A percentile compares a stretch with the other conserved stretches of the same genome.
phyloP scores from a whole-genome alignment of 352 stramenopile species.

The Phytophthora pistaciae region DNA sequence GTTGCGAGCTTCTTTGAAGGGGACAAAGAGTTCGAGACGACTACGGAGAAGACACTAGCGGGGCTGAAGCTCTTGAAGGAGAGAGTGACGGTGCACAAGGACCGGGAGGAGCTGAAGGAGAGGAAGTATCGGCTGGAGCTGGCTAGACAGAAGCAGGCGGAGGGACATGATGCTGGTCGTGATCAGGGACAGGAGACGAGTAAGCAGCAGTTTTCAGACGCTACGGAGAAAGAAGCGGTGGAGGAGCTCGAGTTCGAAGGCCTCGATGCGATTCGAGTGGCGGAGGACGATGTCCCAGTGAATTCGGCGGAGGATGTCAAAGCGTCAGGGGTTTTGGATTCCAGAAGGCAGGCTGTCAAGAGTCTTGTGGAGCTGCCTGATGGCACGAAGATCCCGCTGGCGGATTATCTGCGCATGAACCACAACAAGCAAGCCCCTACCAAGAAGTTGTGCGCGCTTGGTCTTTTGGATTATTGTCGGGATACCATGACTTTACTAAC shows the following conservation, averaged over 20 bases:
- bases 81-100: slow-evolving; percentile 70
- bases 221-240: slow-evolving; percentile 20
- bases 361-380: slow-evolving; percentile 72
- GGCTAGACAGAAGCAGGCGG: slow-evolving; percentile 53
- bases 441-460: slow-evolving; percentile 65
- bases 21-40: slow-evolving; percentile 34
- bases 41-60: slow-evolving; percentile 45
- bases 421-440: slow-evolving; percentile 34
- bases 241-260: slow-evolving; percentile 40
- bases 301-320: slow-evolving; percentile 36
- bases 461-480: background rate
- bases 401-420: slow-evolving; percentile 72
- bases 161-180: background rate
- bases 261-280: slow-evolving; percentile 35
- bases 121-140: slow-evolving; percentile 58
- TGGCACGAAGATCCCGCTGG: slow-evolving; percentile 60
- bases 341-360: slow-evolving; percentile 39
- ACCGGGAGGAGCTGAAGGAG: slow-evolving; percentile 73
- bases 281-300: slow-evolving; percentile 34
- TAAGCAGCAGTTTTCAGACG: slow-evolving; percentile 27
- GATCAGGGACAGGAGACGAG: slow-evolving; percentile 3
- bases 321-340: slow-evolving; percentile 44
- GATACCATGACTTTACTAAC: slow-evolving; percentile 9
- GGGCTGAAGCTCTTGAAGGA: slow-evolving; percentile 57
- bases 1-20: slow-evolving; percentile 57